phyloP scores from a whole-genome alignment of 495 filamentous ascomycete species.

The Neurospora sp. region DNA sequence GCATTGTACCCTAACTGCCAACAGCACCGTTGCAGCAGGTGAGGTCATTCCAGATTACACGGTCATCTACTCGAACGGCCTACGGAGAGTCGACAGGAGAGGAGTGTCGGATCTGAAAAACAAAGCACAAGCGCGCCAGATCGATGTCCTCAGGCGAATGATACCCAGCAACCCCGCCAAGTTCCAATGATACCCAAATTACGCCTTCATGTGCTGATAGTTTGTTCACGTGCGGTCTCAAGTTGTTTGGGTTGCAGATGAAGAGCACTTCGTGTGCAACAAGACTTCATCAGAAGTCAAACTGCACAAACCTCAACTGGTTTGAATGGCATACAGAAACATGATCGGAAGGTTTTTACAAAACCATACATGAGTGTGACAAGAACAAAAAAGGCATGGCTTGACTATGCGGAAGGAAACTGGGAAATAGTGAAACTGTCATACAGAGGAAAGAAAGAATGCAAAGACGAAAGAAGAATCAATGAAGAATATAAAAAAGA shows the following conservation, averaged over 20 bases:
- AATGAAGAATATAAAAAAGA: not conserved
- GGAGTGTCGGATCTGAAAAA: constrained; percentile 43
- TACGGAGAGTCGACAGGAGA: constrained; percentile 45
- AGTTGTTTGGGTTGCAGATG: not conserved
- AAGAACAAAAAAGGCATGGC: no score
- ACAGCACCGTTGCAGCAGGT: constrained; percentile 39
- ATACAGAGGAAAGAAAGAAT: no score
- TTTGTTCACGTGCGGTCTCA: not conserved
- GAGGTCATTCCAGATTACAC: constrained; percentile 54
- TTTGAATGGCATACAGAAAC: not conserved
- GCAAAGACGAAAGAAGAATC: not conserved
- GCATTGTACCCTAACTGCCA: constrained; percentile 43
- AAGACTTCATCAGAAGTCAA: not conserved
- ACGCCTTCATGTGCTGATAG: not conserved
- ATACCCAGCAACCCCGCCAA: constrained; percentile 54
- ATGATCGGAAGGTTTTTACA: not conserved
- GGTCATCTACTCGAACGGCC: constrained; percentile 52
- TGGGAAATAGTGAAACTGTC: not conserved
- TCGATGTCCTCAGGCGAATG: constrained; percentile 51
- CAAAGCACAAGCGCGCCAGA: constrained; percentile 48
- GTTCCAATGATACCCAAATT: constrained; percentile 30
- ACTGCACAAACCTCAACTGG: not conserved
- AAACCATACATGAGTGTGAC: no score
- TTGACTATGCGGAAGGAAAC: not conserved
- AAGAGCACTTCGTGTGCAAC: not conserved